Conservation (phyloP, 179 eudicot genomes). For the Carnegiea gigantea region DNA sequence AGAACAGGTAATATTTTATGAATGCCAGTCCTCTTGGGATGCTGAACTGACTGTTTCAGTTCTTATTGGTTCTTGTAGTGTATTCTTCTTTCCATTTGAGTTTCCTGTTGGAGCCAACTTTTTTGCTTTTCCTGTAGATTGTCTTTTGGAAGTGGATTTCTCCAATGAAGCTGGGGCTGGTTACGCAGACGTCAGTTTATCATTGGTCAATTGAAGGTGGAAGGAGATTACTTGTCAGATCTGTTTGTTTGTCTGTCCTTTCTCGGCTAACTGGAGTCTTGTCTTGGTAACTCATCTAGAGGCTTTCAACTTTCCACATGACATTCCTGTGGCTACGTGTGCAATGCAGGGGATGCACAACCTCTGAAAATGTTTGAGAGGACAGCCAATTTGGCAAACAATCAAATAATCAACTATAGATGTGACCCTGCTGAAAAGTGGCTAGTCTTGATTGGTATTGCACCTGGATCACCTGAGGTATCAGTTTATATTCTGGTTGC, state of each 20-base stretch:
- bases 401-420: conserved; percentile 88
- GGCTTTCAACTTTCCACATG: neutral
- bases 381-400: conserved; percentile 84
- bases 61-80: neutral
- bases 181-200: conserved; percentile 87
- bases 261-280: conserved; percentile 1
- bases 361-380: conserved; percentile 93
- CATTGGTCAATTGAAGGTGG: conserved; percentile 98
- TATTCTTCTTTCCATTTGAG: neutral
- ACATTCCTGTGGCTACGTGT: conserved; percentile 13
- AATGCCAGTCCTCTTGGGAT: neutral
- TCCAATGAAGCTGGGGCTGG: conserved; percentile 82
- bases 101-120: conserved; percentile 10
- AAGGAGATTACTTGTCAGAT: conserved; percentile 2
- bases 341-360: conserved; percentile 66
- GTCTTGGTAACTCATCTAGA: conserved; percentile 6
- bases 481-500: conserved; percentile 13
- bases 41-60: conserved; percentile 5
- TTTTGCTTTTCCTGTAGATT: conserved; percentile 42
- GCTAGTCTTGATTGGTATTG: conserved; percentile 95
- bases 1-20: conserved; percentile 64
- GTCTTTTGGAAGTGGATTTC: conserved; percentile 98
- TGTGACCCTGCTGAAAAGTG: conserved; percentile 95
- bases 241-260: conserved; percentile 9
- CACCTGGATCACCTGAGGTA: conserved; percentile 97